A percentile compares a stretch with the other conserved stretches of the same genome.
Evolutionary conservation across 169 alveolate genomes (phyloP).

Genomic region (Eimeria tenella): DNA sequence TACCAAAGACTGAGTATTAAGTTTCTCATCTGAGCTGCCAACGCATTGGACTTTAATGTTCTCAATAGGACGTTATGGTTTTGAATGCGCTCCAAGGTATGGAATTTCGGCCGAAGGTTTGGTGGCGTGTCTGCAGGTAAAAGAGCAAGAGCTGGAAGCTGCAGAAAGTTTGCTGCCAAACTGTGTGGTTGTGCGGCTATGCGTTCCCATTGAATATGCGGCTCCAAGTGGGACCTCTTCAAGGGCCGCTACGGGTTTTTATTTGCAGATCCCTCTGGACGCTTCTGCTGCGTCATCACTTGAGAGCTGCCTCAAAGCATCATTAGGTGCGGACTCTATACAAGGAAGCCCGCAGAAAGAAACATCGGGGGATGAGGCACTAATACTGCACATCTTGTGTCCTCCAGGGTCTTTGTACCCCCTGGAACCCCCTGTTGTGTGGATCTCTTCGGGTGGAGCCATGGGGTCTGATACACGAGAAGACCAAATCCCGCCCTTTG

Average conservation of each 20-base stretch:
- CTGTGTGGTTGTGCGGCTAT: neutral
- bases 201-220: neutral
- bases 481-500: neutral
- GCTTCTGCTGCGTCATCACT: neutral
- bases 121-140: slow-evolving; percentile 1
- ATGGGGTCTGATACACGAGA: neutral
- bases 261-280: slow-evolving; percentile 27
- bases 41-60: too few species aligned
- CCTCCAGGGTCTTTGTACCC: slow-evolving; percentile 67
- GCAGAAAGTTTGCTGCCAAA: slow-evolving; percentile 21
- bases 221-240: neutral
- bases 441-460: slow-evolving; percentile 15
- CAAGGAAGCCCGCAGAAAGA: neutral
- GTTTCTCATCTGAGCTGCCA: too few species aligned
- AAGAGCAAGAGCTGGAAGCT: slow-evolving; percentile 47
- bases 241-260: neutral
- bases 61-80: too few species aligned
- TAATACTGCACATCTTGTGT: neutral
- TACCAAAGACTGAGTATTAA: too few species aligned
- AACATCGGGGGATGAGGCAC: neutral
- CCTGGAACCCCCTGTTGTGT: slow-evolving; percentile 52
- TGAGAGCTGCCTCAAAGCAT: slow-evolving; percentile 28
- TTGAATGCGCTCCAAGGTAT: neutral
- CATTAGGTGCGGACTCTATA: slow-evolving; percentile 5
- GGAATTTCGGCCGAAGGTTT: neutral